Evolutionary conservation across 2,329 filamentous ascomycete species (phyloP), one percentile per base, ranked within the genome.

Genomic region (Xylariaceae sp.): DNA sequence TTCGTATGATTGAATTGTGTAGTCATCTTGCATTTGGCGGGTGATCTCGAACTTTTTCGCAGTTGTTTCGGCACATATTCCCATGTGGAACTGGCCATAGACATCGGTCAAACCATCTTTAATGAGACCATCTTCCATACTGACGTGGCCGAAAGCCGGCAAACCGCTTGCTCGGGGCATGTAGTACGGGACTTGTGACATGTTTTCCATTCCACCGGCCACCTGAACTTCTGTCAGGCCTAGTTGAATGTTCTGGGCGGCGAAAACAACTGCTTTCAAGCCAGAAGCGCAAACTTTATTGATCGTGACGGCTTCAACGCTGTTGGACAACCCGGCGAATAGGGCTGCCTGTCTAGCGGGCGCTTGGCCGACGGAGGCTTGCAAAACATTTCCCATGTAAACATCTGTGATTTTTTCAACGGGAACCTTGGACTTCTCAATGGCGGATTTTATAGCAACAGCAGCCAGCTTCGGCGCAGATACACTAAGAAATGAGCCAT

Each of bases 221-320:
- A 97, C 80, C 70, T 95, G 88, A 0, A 88, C 91, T 66, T 95
- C 89, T 12, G 90, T 83, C 7, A 95, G 80, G 4, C 94, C 92
- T 8, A 99, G 81, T 73, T 96, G 89, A 64, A 97, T 96, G 68
- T 95, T 94, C 68, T 96, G 90, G 1, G 92, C 92, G 1, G 92
- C 94, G 44, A 97, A 81, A 27, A 82, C 85, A 3, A 97, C 91
- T 1, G 94, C 88, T 73, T 99, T 99, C 62, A 99, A 78, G 4
- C 94, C 94, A 0, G 91, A 96, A 3, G 94, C 88, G 76, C 94
- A 99, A 57, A 99, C 94, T 75, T 99, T 99, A 80, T 99, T 99
- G 73, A 99, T 86, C 12, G 94, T 97, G 49, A 87, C 86, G 37
- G 91, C 88, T 74, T 99, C 94, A 54, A 95, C 81, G 5, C 80